A percentile compares a stretch with the other conserved stretches of the same genome.
phyloP scores from a whole-genome alignment of 441 rosid genomes.

The Brassica hybrid region DNA sequence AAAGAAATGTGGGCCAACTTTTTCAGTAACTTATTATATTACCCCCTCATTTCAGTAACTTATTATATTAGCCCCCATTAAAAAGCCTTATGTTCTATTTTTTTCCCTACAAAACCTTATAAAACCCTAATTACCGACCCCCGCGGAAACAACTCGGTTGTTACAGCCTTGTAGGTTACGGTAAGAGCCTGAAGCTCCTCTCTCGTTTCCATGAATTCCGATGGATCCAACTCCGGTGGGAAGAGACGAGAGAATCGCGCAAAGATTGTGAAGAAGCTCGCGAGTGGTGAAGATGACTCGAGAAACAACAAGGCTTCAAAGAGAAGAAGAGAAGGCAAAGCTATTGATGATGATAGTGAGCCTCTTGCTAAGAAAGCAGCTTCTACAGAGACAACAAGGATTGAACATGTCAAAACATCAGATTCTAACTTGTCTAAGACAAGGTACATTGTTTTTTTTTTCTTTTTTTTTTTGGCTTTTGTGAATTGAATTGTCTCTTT shows the following conservation, averaged over 20 bases:
- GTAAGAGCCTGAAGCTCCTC: background rate
- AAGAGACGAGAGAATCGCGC: background rate
- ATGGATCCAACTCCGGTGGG: background rate
- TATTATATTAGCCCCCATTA: too few relatives aligned
- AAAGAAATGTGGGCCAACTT: background rate
- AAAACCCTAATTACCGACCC: background rate
- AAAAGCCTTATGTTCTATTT: background rate
- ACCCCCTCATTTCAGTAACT: background rate
- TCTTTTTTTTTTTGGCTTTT: background rate
- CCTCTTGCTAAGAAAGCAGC: constrained; percentile 41
- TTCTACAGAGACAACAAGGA: constrained; percentile 26
- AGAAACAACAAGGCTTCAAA: constrained; percentile 12
- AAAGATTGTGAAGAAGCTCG: background rate
- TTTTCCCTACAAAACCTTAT: background rate
- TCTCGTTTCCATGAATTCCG: background rate
- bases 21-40: background rate
- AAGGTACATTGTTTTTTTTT: constrained; percentile 51
- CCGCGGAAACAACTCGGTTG: background rate
- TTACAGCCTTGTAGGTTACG: background rate
- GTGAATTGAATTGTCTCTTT: background rate
- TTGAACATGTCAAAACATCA: constrained; percentile 45
- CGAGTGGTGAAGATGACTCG: constrained; percentile 24
- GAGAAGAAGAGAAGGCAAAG: constrained; percentile 26
- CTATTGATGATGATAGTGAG: constrained; percentile 35
- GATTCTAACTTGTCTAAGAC: constrained; percentile 79